Base-by-base conservation (phyloP, 1,139 yeast genomes). In the Suhomyces terraborum region DNA sequence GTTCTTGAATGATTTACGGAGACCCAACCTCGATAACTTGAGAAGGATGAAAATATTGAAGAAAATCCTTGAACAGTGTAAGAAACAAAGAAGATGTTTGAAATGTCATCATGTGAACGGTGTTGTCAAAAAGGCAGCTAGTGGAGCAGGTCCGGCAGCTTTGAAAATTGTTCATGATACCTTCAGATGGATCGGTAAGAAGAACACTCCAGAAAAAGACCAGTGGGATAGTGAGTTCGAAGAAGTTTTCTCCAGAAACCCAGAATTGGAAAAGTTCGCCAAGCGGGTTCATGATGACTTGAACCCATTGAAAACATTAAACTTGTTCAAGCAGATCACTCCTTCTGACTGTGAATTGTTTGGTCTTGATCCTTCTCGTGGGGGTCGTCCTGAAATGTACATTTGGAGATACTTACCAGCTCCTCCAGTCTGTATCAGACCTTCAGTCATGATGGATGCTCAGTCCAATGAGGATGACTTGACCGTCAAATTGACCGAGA, bases 351-450 rank as follows among this genome's bases (percentile, higher is more conserved):
- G 97, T 67, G 98, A 91, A 61, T 73, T 94, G 25, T 69, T 94
- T 29, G 99, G 98, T 38, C 82, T 94, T 50, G 95, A 93, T 59
- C 80, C 97, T 1, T 75, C 87, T 4, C 76, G 82, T 51, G 88
- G 91, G 25, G 97, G 98, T 29, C 77, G 98, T 50, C 98, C 98
- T 2, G 98, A 93, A 64, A 88, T 86, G 79, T 93, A 91, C 62
- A 80, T 94, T 34, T 94, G 98, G 99, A 78, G 96, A 56, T 94
- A 91, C 61, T 75, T 94, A 41, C 98, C 98, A 0, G 98, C 98
- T 0, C 98, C 99, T 1, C 99, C 99, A 0, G 97, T 94, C 17
- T 94, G 98, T 73, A 93, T 94, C 42, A 80, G 99, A 54, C 99
- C 99, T 1, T 91, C 98, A 6, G 98, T 94, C 25, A 75, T 81